Evolutionary conservation across 257 asterid species (phyloP), one percentile per base, ranked within the genome.

Genomic region (Gardenia jasminoides): DNA sequence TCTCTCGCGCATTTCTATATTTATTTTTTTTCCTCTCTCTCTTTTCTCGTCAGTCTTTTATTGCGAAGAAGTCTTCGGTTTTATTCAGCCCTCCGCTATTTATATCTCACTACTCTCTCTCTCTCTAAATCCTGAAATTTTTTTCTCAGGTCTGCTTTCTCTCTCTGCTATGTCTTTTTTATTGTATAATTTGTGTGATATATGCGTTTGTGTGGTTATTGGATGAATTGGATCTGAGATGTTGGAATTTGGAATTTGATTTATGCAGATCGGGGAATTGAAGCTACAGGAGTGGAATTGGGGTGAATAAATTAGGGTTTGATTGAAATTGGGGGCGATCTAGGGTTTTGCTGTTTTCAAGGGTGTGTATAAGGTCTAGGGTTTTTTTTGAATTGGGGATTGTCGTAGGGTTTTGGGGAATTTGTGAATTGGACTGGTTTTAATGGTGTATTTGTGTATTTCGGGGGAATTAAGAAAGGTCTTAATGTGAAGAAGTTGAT

Each of bases 211-310:
- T 62, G 7, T 72, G 16, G 59, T 30, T 47, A 71, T 33, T 62
- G 52, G 48, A 44, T 76, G 66, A 59, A 76, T 81, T 70, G 84
- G 84, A 81, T 81, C 80, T 76, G 81, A 67, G 31, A 9, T 50
- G 61, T 52, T 67, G 62, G 48, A 61, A 47, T n/a, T 50, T 47
- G 43, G 72, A 61, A 59, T 70, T 78, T 72, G n/a, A 22, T 70
- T 78, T 66, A 15, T 81, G 84, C 70, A 81, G 84, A 76, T 76
- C 78, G 84, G 78, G 15, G 59, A 58, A 43, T 36, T 76, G 84
- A 44, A 76, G 78, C 17, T 22, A 15, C 56, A 10, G 59, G 67
- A 75, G 44, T 67, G 24, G 66, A 43, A 56, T 81, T 70, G 78
- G 22, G 46, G 70, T 24, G 39, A 10, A 46, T 67, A 30, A 66